Percentiles rank a stretch among this genome's conserved stretches.
phyloP scores from a whole-genome alignment of 129 eudicot genomes.

The Kitagawia praeruptora region DNA sequence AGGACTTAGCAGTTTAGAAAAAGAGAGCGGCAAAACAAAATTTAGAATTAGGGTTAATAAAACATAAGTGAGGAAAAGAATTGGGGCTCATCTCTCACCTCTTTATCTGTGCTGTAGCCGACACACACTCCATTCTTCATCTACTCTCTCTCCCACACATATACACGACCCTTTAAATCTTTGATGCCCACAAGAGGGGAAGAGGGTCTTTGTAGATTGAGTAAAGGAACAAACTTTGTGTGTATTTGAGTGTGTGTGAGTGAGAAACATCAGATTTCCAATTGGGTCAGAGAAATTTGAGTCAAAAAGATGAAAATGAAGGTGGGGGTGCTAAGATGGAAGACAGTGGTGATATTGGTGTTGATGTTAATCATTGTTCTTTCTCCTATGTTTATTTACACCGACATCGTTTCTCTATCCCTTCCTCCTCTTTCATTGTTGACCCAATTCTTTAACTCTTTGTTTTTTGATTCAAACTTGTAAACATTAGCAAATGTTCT shows the following conservation, averaged over 20 bases:
- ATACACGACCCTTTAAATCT: not conserved
- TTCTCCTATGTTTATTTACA: slow-evolving; percentile 67
- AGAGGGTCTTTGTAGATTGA: not conserved
- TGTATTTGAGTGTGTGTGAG: not conserved
- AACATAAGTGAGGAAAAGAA: no score
- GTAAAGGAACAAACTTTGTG: not conserved
- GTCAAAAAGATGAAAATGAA: slow-evolving; percentile 9
- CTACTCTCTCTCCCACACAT: not conserved
- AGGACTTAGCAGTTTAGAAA: no score
- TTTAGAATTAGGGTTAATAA: no score
- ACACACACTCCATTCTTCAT: not conserved
- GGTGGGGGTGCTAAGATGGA: slow-evolving; percentile 18
- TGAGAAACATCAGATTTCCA: not conserved
- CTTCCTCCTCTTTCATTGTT: slow-evolving; percentile 13
- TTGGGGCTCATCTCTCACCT: no score
- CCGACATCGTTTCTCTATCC: slow-evolving; percentile 32
- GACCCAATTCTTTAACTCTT: not conserved
- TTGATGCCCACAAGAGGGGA: not conserved
- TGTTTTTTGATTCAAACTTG: not conserved
- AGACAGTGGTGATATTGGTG: slow-evolving; percentile 22
- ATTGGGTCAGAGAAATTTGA: not conserved
- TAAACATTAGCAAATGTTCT: not conserved
- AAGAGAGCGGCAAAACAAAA: no score
- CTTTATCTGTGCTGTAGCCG: not conserved
- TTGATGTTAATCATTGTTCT: slow-evolving; percentile 55